Conservation (phyloP, 108 stramenopile genomes). For the Skeletonema tropicum region DNA sequence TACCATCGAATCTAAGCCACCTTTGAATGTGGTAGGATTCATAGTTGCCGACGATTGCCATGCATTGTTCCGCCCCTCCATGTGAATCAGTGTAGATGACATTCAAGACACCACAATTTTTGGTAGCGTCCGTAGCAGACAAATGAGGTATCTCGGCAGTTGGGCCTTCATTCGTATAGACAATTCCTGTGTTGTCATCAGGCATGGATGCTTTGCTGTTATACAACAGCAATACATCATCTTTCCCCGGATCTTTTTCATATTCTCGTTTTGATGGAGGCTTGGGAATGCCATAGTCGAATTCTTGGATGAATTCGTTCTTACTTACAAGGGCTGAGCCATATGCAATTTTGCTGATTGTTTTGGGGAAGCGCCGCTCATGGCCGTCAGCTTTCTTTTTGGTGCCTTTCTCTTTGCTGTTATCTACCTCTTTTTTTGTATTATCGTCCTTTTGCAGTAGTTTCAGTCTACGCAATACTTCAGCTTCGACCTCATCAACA, state of each 20-base stretch:
- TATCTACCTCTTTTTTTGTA: not conserved
- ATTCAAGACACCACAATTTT: conserved; percentile 74
- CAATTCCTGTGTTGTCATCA: not conserved
- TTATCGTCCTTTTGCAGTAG: not conserved
- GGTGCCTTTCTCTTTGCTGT: not conserved
- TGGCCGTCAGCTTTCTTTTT: conserved; percentile 1
- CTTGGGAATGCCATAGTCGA: conserved; percentile 69
- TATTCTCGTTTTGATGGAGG: conserved; percentile 48
- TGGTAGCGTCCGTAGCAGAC: conserved; percentile 56
- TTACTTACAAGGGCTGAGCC: conserved; percentile 50
- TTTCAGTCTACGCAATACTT: conserved; percentile 15
- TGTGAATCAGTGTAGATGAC: conserved; percentile 64
- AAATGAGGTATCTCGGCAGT: conserved; percentile 11
- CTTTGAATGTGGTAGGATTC: conserved; percentile 83
- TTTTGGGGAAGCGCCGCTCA: conserved; percentile 43
- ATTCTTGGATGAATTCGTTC: conserved; percentile 55
- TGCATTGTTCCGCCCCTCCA: conserved; percentile 52
- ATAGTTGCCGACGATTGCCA: conserved; percentile 75
- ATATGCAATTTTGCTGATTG: conserved; percentile 42
- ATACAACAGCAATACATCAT: conserved; percentile 74
- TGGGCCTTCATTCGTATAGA: not conserved
- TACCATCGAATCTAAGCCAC: conserved; percentile 49
- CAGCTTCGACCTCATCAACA: conserved; percentile 11
- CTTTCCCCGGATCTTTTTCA: conserved; percentile 47
- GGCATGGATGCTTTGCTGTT: conserved; percentile 52